Percentiles rank a stretch among this genome's conserved stretches.
phyloP scores from a whole-genome alignment of 2,329 filamentous ascomycete species.

The Nannizzia gypsea region DNA sequence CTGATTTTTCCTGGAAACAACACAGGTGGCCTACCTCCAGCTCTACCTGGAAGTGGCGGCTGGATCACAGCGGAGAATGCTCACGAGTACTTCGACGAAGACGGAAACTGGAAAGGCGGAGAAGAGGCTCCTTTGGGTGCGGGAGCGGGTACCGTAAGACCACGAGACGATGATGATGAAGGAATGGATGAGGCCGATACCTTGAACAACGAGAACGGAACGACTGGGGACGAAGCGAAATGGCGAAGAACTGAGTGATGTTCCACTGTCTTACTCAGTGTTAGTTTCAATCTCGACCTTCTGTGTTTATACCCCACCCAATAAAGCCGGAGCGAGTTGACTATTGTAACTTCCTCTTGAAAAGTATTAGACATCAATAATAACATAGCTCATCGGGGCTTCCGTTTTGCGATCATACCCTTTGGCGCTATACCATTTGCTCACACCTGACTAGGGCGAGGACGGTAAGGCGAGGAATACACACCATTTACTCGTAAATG shows the following conservation, averaged over 20 bases:
- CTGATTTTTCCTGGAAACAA: slow-evolving; percentile 25
- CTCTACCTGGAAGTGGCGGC: slow-evolving; percentile 38
- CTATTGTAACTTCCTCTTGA: not conserved
- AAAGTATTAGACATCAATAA: not conserved
- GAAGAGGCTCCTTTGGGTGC: slow-evolving; percentile 33
- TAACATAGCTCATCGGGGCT: not conserved
- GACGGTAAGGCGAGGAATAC: no score
- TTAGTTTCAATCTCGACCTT: not conserved
- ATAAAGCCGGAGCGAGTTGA: not conserved
- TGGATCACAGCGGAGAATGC: slow-evolving; percentile 81
- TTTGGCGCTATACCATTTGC: not conserved
- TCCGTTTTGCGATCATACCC: not conserved
- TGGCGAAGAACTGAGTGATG: slow-evolving; percentile 39
- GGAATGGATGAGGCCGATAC: slow-evolving; percentile 24
- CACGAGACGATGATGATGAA: slow-evolving; percentile 27
- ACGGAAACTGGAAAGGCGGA: slow-evolving; percentile 68
- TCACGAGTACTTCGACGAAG: slow-evolving; percentile 65
- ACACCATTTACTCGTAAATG: no score
- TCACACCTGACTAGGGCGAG: not conserved
- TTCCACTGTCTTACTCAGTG: not conserved
- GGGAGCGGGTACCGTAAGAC: slow-evolving; percentile 32
- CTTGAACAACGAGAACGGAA: slow-evolving; percentile 22
- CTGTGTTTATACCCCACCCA: not conserved
- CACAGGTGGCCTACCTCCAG: slow-evolving; percentile 34
- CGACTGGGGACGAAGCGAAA: slow-evolving; percentile 35